phyloP scores from a whole-genome alignment of 2,329 filamentous ascomycete species.

The Nemania sp. region DNA sequence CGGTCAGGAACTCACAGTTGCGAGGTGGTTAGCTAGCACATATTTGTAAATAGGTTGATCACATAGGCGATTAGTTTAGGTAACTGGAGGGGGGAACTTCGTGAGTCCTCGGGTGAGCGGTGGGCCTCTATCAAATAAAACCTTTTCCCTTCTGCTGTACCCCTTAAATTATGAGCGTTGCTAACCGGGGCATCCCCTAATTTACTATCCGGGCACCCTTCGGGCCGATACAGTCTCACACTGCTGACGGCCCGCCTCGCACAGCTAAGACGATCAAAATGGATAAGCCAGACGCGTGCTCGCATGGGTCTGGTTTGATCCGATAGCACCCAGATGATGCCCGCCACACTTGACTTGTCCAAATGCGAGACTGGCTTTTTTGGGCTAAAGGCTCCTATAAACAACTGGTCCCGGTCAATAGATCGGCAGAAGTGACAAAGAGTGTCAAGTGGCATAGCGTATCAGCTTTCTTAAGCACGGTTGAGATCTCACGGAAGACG shows the following conservation, averaged over 20 bases:
- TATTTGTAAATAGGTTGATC: too few species aligned
- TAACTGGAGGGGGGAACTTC: slow-evolving; percentile 2
- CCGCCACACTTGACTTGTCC: slow-evolving; percentile 22
- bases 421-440: slow-evolving; percentile 26
- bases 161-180: too few species aligned
- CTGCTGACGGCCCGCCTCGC: too few species aligned
- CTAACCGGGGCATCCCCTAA: too few species aligned
- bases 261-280: too few species aligned
- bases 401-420: slow-evolving; percentile 22
- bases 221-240: too few species aligned
- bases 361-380: background rate
- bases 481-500: background rate
- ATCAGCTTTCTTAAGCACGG: background rate
- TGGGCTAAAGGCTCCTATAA: slow-evolving; percentile 22
- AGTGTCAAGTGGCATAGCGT: background rate
- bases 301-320: slow-evolving; percentile 13
- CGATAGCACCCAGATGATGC: slow-evolving; percentile 26
- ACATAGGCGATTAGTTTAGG: background rate
- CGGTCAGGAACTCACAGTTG: too few species aligned
- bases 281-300: too few species aligned
- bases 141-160: background rate
- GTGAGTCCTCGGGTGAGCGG: slow-evolving; percentile 9
- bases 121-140: slow-evolving; percentile 2
- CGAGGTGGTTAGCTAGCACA: too few species aligned
- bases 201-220: too few species aligned